phyloP scores from a whole-genome alignment of 1,284 basidiomycete genomes.

The Omphalotus olearius region DNA sequence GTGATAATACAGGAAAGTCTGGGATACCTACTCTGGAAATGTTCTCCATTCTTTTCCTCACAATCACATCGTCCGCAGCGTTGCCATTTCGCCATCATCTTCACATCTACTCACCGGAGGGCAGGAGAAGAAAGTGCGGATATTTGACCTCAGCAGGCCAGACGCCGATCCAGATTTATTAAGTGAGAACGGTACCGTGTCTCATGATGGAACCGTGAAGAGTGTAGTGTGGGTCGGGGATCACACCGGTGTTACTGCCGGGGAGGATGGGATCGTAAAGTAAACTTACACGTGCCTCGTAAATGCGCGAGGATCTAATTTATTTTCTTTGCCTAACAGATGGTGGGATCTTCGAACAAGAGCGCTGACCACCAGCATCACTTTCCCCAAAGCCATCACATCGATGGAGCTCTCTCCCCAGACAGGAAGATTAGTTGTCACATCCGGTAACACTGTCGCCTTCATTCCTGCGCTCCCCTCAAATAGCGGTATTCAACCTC shows the following conservation, averaged over 20 bases:
- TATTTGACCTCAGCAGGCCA: constrained; percentile 85
- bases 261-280: constrained; percentile 91
- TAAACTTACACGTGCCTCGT: constrained; percentile 36
- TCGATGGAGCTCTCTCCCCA: constrained; percentile 91
- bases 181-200: constrained; percentile 48
- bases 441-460: constrained; percentile 87
- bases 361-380: constrained; percentile 65
- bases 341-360: constrained; percentile 96
- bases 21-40: constrained; percentile 92
- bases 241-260: constrained; percentile 83
- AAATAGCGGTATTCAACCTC: constrained; percentile 47
- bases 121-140: constrained; percentile 95
- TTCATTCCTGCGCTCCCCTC: constrained; percentile 71
- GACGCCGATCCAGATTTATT: constrained; percentile 86
- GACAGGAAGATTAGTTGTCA: constrained; percentile 85
- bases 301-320: background rate
- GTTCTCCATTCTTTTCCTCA: constrained; percentile 92
- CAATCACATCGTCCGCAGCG: constrained; percentile 96
- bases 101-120: constrained; percentile 86
- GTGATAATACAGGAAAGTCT: constrained; percentile 72
- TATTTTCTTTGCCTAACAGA: constrained; percentile 36
- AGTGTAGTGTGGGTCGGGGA: constrained; percentile 92
- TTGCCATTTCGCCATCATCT: constrained; percentile 74
- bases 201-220: constrained; percentile 89
- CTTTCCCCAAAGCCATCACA: constrained; percentile 79